A percentile compares a stretch with the other conserved stretches of the same genome.
Evolutionary conservation across 2,329 filamentous ascomycete species (phyloP).

Genomic region (Hawksworthiomyces lignivorus): DNA sequence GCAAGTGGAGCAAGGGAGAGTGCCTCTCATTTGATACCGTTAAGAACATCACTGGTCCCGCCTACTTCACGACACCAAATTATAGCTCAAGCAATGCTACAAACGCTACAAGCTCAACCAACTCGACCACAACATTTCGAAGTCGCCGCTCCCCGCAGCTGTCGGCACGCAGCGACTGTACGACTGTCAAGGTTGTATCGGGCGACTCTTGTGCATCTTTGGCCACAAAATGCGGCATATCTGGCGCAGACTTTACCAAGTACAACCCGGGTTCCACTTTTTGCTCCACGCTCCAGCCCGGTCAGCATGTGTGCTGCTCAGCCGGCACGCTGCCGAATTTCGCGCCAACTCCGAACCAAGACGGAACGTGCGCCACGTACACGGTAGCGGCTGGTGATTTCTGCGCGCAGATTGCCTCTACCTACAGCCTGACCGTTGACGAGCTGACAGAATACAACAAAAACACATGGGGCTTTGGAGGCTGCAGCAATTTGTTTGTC

Average conservation of each 20-base stretch:
- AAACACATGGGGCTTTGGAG: conserved; percentile 30
- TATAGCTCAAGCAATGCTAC: too few species aligned
- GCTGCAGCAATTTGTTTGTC: conserved; percentile 22
- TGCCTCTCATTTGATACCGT: conserved; percentile 18
- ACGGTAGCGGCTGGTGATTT: conserved; percentile 23
- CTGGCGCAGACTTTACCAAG: conserved; percentile 15
- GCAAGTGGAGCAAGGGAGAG: conserved; percentile 21
- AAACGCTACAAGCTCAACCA: too few species aligned
- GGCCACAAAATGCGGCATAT: conserved; percentile 12
- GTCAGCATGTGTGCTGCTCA: conserved; percentile 30
- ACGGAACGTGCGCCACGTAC: conserved; percentile 30
- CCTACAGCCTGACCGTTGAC: conserved; percentile 5
- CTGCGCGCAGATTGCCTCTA: conserved; percentile 24
- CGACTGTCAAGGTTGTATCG: conserved; percentile 5
- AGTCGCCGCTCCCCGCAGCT: too few species aligned
- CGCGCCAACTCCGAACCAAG: conserved; percentile 24
- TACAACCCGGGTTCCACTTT: conserved; percentile 20
- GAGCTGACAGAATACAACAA: conserved; percentile 21
- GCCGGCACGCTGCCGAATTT: conserved; percentile 26
- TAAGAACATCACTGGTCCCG: too few species aligned
- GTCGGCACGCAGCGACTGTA: conserved; percentile 9
- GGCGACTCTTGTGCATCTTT: conserved; percentile 9
- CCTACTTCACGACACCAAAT: too few species aligned
- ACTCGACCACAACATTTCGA: too few species aligned
- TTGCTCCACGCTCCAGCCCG: conserved; percentile 25